A percentile compares a stretch with the other conserved stretches of the same genome.
Evolutionary conservation across 2,329 filamentous ascomycete genomes (phyloP).

Genomic region (Rhynchosporium agropyri): DNA sequence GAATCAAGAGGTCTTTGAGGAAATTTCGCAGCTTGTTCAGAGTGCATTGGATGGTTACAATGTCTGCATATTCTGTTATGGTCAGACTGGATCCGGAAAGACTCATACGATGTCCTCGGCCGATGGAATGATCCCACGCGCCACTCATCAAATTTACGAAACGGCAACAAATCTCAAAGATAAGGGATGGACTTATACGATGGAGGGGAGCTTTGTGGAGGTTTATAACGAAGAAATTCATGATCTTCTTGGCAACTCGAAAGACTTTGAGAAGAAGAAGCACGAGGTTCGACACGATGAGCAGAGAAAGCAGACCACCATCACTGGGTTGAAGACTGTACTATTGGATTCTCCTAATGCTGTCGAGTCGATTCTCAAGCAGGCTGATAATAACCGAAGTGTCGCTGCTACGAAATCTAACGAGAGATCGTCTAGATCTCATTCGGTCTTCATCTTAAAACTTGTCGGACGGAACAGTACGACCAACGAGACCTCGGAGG

Average conservation of each 20-base stretch:
- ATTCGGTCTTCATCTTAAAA: conserved; percentile 95
- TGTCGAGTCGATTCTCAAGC: conserved; percentile 77
- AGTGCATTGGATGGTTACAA: conserved; percentile 97
- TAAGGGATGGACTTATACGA: conserved; percentile 91
- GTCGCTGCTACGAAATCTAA: conserved; percentile 98
- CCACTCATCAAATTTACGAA: conserved; percentile 90
- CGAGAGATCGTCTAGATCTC: conserved; percentile 88
- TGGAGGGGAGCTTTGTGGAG: conserved; percentile 94
- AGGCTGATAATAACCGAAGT: conserved; percentile 83
- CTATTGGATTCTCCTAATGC: conserved; percentile 76
- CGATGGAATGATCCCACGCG: conserved; percentile 94
- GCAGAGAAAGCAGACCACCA: conserved; percentile 75
- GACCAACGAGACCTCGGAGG: conserved; percentile 84
- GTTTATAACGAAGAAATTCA: conserved; percentile 98
- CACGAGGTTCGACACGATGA: conserved; percentile 90
- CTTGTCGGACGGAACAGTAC: conserved; percentile 65
- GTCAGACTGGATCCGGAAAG: conserved; percentile 95
- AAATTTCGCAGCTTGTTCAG: conserved; percentile 96
- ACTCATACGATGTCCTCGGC: conserved; percentile 91
- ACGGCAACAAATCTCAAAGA: conserved; percentile 81
- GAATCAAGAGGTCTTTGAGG: conserved; percentile 88
- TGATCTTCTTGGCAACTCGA: conserved; percentile 76
- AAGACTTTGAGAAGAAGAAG: conserved; percentile 76
- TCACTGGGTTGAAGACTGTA: conserved; percentile 79
- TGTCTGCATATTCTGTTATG: conserved; percentile 98